Percentiles rank a stretch among this genome's conserved stretches.
These are phyloP conservation scores for Vitis labrusca DNA, from an alignment of 164 flowering plant species.

Conservation along the genomic window DNA sequence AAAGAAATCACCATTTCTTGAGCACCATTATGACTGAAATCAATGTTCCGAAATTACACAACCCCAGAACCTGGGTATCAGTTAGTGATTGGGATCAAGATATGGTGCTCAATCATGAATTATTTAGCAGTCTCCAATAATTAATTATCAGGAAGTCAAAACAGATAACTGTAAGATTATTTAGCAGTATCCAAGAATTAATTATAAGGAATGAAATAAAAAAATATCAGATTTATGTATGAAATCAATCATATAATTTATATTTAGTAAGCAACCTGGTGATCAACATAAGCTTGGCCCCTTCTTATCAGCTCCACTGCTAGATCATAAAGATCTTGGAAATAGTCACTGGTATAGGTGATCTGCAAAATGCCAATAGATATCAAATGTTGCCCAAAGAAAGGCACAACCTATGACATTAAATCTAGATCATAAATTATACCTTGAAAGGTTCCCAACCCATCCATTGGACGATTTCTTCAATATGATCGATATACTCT, in stretches of 20 bases:
- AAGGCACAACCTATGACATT: neutral
- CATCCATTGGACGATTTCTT: constrained; percentile 96
- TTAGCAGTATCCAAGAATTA: too few species aligned
- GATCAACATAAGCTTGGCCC: constrained; percentile 98
- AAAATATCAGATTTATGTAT: too few species aligned
- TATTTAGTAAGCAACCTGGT: constrained; percentile 62
- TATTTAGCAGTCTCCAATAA: too few species aligned
- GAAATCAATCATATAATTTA: neutral
- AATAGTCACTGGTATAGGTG: constrained; percentile 95
- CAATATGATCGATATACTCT: constrained; percentile 92
- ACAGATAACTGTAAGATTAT: too few species aligned
- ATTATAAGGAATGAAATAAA: neutral
- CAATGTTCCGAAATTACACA: too few species aligned
- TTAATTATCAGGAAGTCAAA: too few species aligned
- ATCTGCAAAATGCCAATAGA: constrained; percentile 48
- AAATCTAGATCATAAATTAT: constrained; percentile 3
- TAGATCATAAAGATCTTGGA: constrained; percentile 82
- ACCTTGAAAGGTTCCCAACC: constrained; percentile 99
- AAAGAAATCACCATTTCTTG: too few species aligned
- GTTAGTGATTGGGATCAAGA: neutral
- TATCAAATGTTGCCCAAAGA: neutral
- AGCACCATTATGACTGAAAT: too few species aligned
- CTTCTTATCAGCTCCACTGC: constrained; percentile 89
- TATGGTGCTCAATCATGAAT: too few species aligned
- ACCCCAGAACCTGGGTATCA: too few species aligned